Evolutionary conservation across 331 rosid species (phyloP), one percentile per base, ranked within the genome.

Genomic region (Erythrophleum ivorense): DNA sequence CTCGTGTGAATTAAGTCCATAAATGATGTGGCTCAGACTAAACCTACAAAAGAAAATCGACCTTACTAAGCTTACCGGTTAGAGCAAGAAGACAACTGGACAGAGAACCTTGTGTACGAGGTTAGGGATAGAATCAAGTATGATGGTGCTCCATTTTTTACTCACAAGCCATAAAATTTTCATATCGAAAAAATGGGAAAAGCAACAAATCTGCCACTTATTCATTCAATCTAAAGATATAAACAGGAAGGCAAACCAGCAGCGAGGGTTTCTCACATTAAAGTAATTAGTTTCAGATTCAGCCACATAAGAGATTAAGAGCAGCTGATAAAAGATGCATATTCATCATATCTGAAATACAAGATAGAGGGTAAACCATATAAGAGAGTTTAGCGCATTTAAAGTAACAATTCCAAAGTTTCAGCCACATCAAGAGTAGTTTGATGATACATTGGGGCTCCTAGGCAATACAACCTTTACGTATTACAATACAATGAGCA

Each of bases 391-490:
- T 76, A 73, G 3, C 77, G 73, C 80, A 43, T 54, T 43, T 60
- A 34, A 83, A 53, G 18, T 34, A 57, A 65, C 29, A 7, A 50
- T 46, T 66, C 50, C 46, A 33, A 54, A 84, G 77, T 69, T 81
- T 85, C 84, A 84, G 87, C 91, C 43, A 77, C 74, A 81, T 24
- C 57, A 68, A 59, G 58, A 60, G 83, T 75, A 74, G 78, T 75
- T 66, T 36, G 78, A 82, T 41, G 7, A 62, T 31, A 80, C 78
- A 81, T 66, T 36, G 40, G 53, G 54, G 84, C 54, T 63, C 78
- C 83, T 62, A 84, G 77, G 82, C 66, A 21, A 45, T 45, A 70
- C 10, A 76, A 73, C 83, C 76, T 82, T 54, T 74, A 70, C 11
- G 46, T 45, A 46, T 33, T 19, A 76, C 78, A 85, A 52, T 64